These are phyloP conservation scores for Entophlyctis luteolus DNA, from an alignment of 192 early-diverging fungal genomes.

Conservation along the genomic window DNA sequence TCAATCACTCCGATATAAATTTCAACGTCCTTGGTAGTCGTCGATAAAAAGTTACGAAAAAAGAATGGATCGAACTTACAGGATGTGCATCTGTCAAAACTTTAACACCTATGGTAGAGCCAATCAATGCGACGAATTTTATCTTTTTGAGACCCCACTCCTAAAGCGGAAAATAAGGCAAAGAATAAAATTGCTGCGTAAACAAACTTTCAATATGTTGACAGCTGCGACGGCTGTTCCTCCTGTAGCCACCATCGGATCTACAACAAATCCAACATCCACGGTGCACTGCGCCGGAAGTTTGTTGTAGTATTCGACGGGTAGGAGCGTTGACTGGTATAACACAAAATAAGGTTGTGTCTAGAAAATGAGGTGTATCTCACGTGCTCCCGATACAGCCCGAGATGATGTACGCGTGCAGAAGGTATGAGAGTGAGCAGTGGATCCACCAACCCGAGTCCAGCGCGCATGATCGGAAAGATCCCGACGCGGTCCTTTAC, in stretches of 20 bases:
- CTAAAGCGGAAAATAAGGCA: slow-evolving; percentile 42
- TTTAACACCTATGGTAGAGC: slow-evolving; percentile 49
- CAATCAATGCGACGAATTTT: slow-evolving; percentile 65
- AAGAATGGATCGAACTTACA: slow-evolving; percentile 14
- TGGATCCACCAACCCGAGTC: slow-evolving; percentile 28
- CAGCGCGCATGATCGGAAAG: slow-evolving; percentile 43
- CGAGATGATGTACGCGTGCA: slow-evolving; percentile 73
- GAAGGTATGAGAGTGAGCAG: slow-evolving; percentile 63
- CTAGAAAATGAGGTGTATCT: slow-evolving; percentile 32
- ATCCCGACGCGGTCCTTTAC: slow-evolving; percentile 37
- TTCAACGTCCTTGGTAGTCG: slow-evolving; percentile 1
- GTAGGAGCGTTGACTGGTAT: slow-evolving; percentile 63
- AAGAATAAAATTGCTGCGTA: not conserved
- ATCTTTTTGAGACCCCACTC: slow-evolving; percentile 75
- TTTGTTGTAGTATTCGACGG: slow-evolving; percentile 94
- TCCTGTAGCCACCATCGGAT: slow-evolving; percentile 81
- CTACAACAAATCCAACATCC: slow-evolving; percentile 69
- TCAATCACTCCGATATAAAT: slow-evolving; percentile 23
- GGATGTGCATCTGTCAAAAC: slow-evolving; percentile 39
- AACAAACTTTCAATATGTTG: slow-evolving; percentile 44
- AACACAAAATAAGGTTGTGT: not conserved
- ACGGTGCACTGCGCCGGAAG: slow-evolving; percentile 65
- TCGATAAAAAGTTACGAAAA: not conserved
- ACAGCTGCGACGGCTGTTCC: slow-evolving; percentile 73
- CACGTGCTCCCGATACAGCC: slow-evolving; percentile 70